Evolutionary conservation across 2,329 filamentous ascomycete species (phyloP).

Genomic region (Epichloe glyceriae): DNA sequence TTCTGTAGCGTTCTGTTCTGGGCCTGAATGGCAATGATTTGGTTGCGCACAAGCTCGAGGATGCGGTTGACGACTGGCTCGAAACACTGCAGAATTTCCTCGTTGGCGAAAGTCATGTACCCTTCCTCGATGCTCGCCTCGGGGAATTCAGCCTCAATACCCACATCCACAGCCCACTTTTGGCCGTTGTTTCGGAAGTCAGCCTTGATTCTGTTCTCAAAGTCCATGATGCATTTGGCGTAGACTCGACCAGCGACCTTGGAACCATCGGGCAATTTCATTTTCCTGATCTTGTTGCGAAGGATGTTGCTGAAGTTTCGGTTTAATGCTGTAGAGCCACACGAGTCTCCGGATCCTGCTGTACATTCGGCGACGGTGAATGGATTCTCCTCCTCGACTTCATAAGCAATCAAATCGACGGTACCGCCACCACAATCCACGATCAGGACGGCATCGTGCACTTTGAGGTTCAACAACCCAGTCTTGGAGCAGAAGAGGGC

Average conservation of each 20-base stretch:
- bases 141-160: constrained; percentile 95
- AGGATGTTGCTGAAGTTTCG: constrained; percentile 97
- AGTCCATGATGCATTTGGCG: constrained; percentile 99
- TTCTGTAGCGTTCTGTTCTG: constrained; percentile 92
- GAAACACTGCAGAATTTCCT: constrained; percentile 97
- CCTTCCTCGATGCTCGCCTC: constrained; percentile 97
- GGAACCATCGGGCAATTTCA: constrained; percentile 95
- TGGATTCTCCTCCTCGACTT: constrained; percentile 93
- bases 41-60: constrained; percentile 87
- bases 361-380: constrained; percentile 97
- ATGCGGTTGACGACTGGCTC: constrained; percentile 97
- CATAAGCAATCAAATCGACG: constrained; percentile 96
- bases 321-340: constrained; percentile 95
- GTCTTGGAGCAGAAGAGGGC: constrained; percentile 98
- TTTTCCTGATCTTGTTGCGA: constrained; percentile 94
- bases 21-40: constrained; percentile 97
- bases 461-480: constrained; percentile 86
- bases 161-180: constrained; percentile 98
- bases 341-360: constrained; percentile 91
- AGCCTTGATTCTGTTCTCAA: constrained; percentile 98
- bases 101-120: constrained; percentile 99
- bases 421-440: constrained; percentile 98
- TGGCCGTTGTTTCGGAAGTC: constrained; percentile 99
- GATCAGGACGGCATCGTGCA: constrained; percentile 96
- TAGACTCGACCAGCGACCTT: constrained; percentile 97